Evolutionary conservation across 2,329 filamentous ascomycete genomes (phyloP), one percentile per base, ranked within the genome.

Genomic region (Colletotrichum chrysophilum): DNA sequence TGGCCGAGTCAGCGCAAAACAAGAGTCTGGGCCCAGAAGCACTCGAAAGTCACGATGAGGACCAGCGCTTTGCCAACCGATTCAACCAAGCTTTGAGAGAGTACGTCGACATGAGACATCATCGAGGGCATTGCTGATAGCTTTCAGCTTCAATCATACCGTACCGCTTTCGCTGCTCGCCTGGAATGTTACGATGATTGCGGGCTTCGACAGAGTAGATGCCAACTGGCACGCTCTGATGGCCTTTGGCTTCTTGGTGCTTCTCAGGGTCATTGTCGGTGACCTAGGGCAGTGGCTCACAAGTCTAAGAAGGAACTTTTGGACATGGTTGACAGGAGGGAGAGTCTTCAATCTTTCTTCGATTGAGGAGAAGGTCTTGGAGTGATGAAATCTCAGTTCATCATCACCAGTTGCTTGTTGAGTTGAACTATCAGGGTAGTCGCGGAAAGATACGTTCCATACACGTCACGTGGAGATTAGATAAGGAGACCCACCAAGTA

Each of bases 41-140:
- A 1, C 18, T 1, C 18, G 38, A 43, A 43, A n/a, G 18, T 43
- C 0, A 43, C 1, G 18, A 43, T n/a, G 38, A 43, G 38, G 38
- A 43, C 38, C 38, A 2, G 1, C 38, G 38, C 38, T 43, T 43
- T 43, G 38, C 1, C 38, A 1, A 43, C 0, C 18, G 38, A 43
- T 0, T 43, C 38, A 43, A 43, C 9, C 38, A 43, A 43, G 9
- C 38, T n/a, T 10, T 43, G 1, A 43, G 38, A 43, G 38, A 43
- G 38, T 43, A 43, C 38, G 38, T 43, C 0, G 38, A 43, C 18
- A 43, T 2, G 1, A 18, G 18, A 43, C 38, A 43, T 3, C 5
- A 1, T 10, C 38, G 0, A 43, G 18, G 38, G 9, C 3, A 43
- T 43, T 1, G 1, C 38, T 43, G 1, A 43, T 0, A 12, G 0